These are phyloP conservation scores for Rhodotorula taiwanensis DNA, from an alignment of 768 basidiomycete genomes.

Conservation along the genomic window DNA sequence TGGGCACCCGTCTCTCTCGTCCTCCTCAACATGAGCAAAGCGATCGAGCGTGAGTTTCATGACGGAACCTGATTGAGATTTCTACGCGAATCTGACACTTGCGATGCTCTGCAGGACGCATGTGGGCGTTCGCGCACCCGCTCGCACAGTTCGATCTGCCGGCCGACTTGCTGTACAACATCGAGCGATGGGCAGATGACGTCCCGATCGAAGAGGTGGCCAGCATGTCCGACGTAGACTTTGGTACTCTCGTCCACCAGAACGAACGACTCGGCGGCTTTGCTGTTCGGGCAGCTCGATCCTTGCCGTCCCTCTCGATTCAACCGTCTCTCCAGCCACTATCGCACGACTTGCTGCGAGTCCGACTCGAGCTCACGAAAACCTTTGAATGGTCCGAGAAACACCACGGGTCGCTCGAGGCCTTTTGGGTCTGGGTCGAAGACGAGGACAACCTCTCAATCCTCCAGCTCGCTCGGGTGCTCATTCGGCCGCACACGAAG, in stretches of 20 bases:
- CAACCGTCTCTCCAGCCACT: conserved; percentile 70
- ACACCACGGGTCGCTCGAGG: conserved; percentile 67
- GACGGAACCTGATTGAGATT: too few species aligned
- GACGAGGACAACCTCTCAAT: conserved; percentile 74
- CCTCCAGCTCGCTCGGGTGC: conserved; percentile 66
- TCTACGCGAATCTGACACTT: too few species aligned
- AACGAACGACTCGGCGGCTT: conserved; percentile 79
- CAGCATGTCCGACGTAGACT: conserved; percentile 56
- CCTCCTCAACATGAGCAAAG: conserved; percentile 80
- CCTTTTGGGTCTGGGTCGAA: conserved; percentile 95
- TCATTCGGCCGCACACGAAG: conserved; percentile 62
- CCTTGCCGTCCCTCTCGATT: conserved; percentile 70
- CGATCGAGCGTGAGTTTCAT: conserved; percentile 38
- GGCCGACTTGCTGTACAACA: conserved; percentile 65
- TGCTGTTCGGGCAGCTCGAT: conserved; percentile 67
- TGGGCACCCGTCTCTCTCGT: conserved; percentile 76
- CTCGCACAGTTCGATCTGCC: conserved; percentile 71
- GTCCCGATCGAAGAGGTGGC: conserved; percentile 67
- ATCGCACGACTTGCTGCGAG: conserved; percentile 70
- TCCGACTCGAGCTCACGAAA: conserved; percentile 59
- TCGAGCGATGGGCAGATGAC: conserved; percentile 76
- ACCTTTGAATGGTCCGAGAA: conserved; percentile 73
- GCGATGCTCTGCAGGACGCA: conserved; percentile 51
- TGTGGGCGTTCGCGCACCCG: conserved; percentile 95
- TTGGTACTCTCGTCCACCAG: conserved; percentile 74